Conservation (phyloP, 208 protist genomes). For the Trypanosomatidae sp. region DNA sequence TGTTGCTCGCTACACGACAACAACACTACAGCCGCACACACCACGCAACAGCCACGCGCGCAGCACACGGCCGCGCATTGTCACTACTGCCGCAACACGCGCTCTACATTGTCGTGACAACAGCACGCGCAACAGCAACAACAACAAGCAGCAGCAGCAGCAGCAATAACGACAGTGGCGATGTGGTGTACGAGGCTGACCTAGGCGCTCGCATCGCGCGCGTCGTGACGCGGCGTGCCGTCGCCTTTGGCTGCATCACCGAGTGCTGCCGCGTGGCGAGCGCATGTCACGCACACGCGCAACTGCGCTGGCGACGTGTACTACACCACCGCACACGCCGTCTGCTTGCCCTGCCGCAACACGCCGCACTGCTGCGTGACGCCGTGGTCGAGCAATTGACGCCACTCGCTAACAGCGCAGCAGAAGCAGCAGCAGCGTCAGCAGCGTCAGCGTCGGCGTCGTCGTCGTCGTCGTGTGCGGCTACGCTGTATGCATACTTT, state of each 20-base stretch:
- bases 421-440: too few species aligned
- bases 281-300: slow-evolving; percentile 8
- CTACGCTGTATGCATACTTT: too few species aligned
- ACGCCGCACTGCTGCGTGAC: slow-evolving; percentile 24
- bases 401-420: too few species aligned
- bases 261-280: slow-evolving; percentile 30
- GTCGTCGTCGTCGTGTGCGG: slow-evolving; percentile 11
- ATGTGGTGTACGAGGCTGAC: slow-evolving; percentile 15
- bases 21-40: too few species aligned
- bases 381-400: slow-evolving; percentile 45
- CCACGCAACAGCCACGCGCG: too few species aligned
- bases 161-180: too few species aligned
- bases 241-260: slow-evolving; percentile 24
- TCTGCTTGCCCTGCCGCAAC: slow-evolving; percentile 20
- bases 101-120: too few species aligned
- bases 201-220: slow-evolving; percentile 10
- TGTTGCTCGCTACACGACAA: too few species aligned
- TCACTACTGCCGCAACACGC: too few species aligned
- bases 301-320: slow-evolving; percentile 11
- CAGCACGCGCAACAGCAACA: too few species aligned
- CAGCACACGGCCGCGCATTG: too few species aligned
- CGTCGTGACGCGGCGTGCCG: slow-evolving; percentile 8
- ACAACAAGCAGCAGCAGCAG: too few species aligned
- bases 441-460: slow-evolving; percentile 4
- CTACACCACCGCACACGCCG: slow-evolving; percentile 5